A percentile compares a stretch with the other conserved stretches of the same genome.
These are phyloP conservation scores for Citrus inodora DNA, from an alignment of 345 rosid species.

Conservation along the genomic window DNA sequence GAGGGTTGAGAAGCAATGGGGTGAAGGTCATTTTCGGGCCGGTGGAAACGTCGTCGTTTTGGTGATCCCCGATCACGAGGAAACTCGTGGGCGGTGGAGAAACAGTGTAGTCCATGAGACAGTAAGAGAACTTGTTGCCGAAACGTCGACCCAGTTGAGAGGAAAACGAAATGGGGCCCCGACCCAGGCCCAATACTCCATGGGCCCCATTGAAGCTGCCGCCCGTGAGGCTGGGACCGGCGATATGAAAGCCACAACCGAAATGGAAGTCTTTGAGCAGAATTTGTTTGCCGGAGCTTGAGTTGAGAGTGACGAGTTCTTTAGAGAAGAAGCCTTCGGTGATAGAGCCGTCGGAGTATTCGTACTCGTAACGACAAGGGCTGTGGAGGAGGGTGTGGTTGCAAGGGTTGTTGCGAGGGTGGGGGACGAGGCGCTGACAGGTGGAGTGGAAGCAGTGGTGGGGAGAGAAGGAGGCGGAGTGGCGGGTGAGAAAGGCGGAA, in stretches of 20 bases:
- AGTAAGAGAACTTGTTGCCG: constrained; percentile 76
- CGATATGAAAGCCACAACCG: constrained; percentile 77
- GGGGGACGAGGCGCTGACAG: constrained; percentile 52
- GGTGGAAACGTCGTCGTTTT: constrained; percentile 10
- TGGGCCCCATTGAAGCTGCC: constrained; percentile 67
- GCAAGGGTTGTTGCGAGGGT: constrained; percentile 46
- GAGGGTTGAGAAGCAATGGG: constrained; percentile 52
- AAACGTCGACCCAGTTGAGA: constrained; percentile 80
- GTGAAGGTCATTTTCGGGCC: constrained; percentile 42
- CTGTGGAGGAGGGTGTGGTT: constrained; percentile 62
- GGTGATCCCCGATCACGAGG: constrained; percentile 48
- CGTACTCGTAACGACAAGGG: constrained; percentile 72
- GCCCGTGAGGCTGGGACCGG: constrained; percentile 71
- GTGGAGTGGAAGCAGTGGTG: constrained; percentile 58
- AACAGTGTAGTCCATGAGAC: constrained; percentile 75
- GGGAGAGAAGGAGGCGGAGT: constrained; percentile 66
- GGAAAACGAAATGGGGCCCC: constrained; percentile 72
- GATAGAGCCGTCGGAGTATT: constrained; percentile 66
- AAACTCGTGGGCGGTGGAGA: constrained; percentile 85
- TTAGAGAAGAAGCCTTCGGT: constrained; percentile 64
- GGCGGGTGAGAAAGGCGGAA: constrained; percentile 72
- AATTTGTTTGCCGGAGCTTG: constrained; percentile 43
- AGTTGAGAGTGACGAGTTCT: constrained; percentile 58
- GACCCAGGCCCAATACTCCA: constrained; percentile 92
- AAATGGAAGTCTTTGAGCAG: constrained; percentile 44